These are phyloP conservation scores for Colletotrichum sp. DNA, from an alignment of 2,329 filamentous ascomycete genomes.

Conservation along the genomic window DNA sequence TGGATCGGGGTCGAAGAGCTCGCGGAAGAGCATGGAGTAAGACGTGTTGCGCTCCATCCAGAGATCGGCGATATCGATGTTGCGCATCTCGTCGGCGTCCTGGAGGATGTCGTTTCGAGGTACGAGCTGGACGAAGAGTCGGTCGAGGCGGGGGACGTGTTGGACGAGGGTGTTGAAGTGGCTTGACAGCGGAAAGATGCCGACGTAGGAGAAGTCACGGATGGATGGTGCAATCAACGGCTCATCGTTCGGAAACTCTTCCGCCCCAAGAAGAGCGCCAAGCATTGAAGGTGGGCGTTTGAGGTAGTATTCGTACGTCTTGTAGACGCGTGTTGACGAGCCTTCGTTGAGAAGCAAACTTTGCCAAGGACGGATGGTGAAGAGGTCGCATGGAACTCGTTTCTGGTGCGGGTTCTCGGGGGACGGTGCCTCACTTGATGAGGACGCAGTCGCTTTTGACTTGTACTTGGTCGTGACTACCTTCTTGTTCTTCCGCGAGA, in stretches of 20 bases:
- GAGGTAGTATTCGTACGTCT: slow-evolving; percentile 73
- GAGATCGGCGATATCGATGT: slow-evolving; percentile 45
- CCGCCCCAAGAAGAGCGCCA: slow-evolving; percentile 49
- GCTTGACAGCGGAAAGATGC: slow-evolving; percentile 68
- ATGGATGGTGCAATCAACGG: slow-evolving; percentile 45
- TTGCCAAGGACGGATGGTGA: slow-evolving; percentile 68
- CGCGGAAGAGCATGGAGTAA: slow-evolving; percentile 50
- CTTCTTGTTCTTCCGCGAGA: slow-evolving; percentile 34
- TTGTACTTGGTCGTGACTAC: not conserved
- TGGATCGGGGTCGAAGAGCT: slow-evolving; percentile 35
- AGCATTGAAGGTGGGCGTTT: slow-evolving; percentile 67
- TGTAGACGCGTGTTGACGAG: slow-evolving; percentile 73
- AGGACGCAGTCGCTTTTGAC: not conserved
- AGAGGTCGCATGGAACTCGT: slow-evolving; percentile 42
- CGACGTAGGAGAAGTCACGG: slow-evolving; percentile 61
- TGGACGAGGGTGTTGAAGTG: slow-evolving; percentile 59
- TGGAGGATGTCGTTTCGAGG: slow-evolving; percentile 35
- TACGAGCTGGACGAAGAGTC: slow-evolving; percentile 57
- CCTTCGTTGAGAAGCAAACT: slow-evolving; percentile 75
- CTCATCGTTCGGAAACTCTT: slow-evolving; percentile 39
- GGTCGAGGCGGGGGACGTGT: slow-evolving; percentile 53
- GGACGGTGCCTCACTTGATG: not conserved
- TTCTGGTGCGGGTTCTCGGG: not conserved
- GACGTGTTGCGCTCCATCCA: slow-evolving; percentile 60
- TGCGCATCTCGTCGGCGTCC: slow-evolving; percentile 38